Percentiles rank a stretch among this genome's conserved stretches.
These are phyloP conservation scores for Rhodamnia rubescens DNA, from an alignment of 345 rosid species.

Conservation along the genomic window DNA sequence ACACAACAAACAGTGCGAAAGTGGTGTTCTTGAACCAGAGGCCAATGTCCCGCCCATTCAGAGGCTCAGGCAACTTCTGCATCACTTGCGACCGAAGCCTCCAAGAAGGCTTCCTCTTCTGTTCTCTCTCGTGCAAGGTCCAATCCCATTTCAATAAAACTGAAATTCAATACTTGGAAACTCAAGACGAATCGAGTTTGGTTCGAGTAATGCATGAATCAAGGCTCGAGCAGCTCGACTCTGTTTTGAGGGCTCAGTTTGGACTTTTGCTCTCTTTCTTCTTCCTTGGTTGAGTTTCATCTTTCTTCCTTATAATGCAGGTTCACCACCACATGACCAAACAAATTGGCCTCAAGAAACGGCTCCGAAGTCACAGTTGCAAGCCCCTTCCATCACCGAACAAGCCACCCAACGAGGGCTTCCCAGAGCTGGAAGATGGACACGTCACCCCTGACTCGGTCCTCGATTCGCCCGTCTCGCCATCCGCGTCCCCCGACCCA, in stretches of 20 bases:
- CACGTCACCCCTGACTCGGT: slow-evolving; percentile 1
- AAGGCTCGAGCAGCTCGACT: background rate
- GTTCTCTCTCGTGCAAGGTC: slow-evolving; percentile 94
- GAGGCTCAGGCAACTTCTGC: slow-evolving; percentile 63
- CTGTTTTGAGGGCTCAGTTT: background rate
- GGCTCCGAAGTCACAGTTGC: background rate
- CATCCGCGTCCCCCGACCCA: background rate
- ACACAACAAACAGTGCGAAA: slow-evolving; percentile 70
- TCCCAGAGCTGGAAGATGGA: background rate
- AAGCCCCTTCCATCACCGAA: background rate
- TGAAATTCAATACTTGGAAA: background rate
- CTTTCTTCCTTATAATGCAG: background rate
- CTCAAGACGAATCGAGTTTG: background rate
- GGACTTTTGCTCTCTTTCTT: background rate
- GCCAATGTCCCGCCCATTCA: slow-evolving; percentile 51
- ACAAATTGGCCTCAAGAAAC: background rate
- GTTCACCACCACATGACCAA: background rate
- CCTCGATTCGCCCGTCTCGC: background rate
- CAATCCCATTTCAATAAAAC: background rate
- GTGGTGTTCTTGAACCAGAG: slow-evolving; percentile 79
- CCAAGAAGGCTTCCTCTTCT: slow-evolving; percentile 58
- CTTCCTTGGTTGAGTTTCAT: background rate
- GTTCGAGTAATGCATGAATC: background rate
- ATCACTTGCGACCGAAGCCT: slow-evolving; percentile 59
- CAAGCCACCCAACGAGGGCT: background rate